Evolutionary conservation across 2,329 filamentous ascomycete species (phyloP), one percentile per base, ranked within the genome.

Genomic region (Cladosporium velox): DNA sequence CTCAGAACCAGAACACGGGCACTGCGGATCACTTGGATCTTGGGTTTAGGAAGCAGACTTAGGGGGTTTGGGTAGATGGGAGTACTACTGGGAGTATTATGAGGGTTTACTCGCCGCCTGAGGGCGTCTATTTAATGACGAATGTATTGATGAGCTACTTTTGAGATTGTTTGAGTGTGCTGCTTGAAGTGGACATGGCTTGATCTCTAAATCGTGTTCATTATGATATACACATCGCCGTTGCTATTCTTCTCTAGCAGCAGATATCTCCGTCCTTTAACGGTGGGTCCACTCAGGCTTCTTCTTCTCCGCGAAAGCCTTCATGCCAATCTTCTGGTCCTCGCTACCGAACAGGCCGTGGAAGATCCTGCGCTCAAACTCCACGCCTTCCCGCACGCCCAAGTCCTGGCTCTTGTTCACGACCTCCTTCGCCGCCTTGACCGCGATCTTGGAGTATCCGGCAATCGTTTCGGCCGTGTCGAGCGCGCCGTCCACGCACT

Each of bases 381-480:
- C 95, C 1, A 99, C 91, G 15, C 95, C 95, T 75, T 98, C 95
- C 72, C 91, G 84, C 67, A 99, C 82, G 3, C 90, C 85, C 72
- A 97, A 80, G 73, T 99, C 95, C 84, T 98, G 93, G 79, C 93
- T 97, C 88, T 97, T 98, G 79, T 98, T 97, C 65, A 99, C 94
- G n/a, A 95, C 94, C 84, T 99, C 95, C 85, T 99, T 99, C 66
- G 87, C 90, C 12, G 91, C 95, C 81, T 92, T 88, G 66, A 96
- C 88, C 1, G 94, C 91, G n/a, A 99, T 90, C 76, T 86, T 88
- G 62, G 91, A 93, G 79, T 95, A 92, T 0, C 90, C 82, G 0
- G 95, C 93, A 81, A 99, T 97, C 62, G 88, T 93, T 83, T 91
- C 92, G 2, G 95, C 95, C 21, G 92, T 94, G 76, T 89, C 87